phyloP scores from a whole-genome alignment of 2,329 filamentous ascomycete genomes.

The Sporothrix phasma region DNA sequence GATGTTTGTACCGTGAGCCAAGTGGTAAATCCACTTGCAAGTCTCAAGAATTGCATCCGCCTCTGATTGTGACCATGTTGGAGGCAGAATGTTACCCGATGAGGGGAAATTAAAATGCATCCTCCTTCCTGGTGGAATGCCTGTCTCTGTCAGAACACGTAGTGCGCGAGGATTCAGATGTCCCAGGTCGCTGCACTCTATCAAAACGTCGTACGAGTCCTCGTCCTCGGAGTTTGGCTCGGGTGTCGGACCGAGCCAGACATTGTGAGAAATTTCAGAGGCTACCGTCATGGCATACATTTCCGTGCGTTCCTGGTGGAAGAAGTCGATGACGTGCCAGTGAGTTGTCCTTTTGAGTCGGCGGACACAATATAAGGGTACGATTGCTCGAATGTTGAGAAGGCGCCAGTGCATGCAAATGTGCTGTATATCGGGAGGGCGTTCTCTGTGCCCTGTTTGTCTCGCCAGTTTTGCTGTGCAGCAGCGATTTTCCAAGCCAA shows the following conservation, averaged over 20 bases:
- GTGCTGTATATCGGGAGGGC: slow-evolving; percentile 66
- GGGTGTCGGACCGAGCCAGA: slow-evolving; percentile 82
- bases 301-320: slow-evolving; percentile 76
- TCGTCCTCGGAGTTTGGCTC: slow-evolving; percentile 53
- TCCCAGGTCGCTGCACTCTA: slow-evolving; percentile 82
- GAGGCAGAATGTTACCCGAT: slow-evolving; percentile 82
- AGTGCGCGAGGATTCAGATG: slow-evolving; percentile 62
- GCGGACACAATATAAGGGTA: slow-evolving; percentile 64
- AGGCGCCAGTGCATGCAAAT: slow-evolving; percentile 59
- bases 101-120: slow-evolving; percentile 71
- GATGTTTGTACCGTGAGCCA: slow-evolving; percentile 55
- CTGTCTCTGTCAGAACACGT: slow-evolving; percentile 48
- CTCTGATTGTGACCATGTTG: slow-evolving; percentile 73
- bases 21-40: slow-evolving; percentile 80
- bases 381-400: slow-evolving; percentile 60
- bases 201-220: slow-evolving; percentile 66
- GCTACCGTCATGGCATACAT: slow-evolving; percentile 91
- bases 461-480: slow-evolving; percentile 68
- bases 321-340: slow-evolving; percentile 77
- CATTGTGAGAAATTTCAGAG: slow-evolving; percentile 79
- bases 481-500: slow-evolving; percentile 59
- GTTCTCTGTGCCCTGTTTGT: slow-evolving; percentile 48
- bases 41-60: slow-evolving; percentile 76
- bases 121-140: slow-evolving; percentile 30
- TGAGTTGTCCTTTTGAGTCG: slow-evolving; percentile 60